A percentile compares a stretch with the other conserved stretches of the same genome.
Evolutionary conservation across 306 rosid genomes (phyloP).

Genomic region (Cicer yamashitae): DNA sequence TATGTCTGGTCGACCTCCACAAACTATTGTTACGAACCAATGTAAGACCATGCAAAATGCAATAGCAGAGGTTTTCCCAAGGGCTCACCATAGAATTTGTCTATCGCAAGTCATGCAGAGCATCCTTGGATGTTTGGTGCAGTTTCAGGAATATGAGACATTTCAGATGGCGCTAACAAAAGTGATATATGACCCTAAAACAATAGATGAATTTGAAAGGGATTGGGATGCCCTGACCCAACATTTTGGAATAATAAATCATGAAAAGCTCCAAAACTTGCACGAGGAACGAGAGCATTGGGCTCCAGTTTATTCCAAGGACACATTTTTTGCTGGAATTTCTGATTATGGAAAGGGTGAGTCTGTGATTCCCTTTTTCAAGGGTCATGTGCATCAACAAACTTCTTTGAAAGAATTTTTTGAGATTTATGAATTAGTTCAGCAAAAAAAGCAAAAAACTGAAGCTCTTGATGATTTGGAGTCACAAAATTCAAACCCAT

Average conservation of each 20-base stretch:
- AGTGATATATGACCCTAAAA: slow-evolving; percentile 60
- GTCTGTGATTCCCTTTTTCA: slow-evolving; percentile 60
- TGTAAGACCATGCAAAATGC: slow-evolving; percentile 77
- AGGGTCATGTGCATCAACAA: slow-evolving; percentile 68
- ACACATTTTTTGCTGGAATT: slow-evolving; percentile 83
- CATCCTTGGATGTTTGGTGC: slow-evolving; percentile 67
- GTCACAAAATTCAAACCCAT: slow-evolving; percentile 64
- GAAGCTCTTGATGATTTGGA: slow-evolving; percentile 78
- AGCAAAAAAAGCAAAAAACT: slow-evolving; percentile 58
- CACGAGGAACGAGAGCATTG: slow-evolving; percentile 83
- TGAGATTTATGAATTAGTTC: slow-evolving; percentile 59
- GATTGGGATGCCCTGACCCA: slow-evolving; percentile 81
- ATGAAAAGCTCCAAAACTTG: slow-evolving; percentile 62
- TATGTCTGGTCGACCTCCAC: slow-evolving; percentile 94
- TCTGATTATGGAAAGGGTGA: slow-evolving; percentile 61
- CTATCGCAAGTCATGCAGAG: slow-evolving; percentile 69
- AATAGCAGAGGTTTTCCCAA: slow-evolving; percentile 86
- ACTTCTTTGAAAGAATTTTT: slow-evolving; percentile 84
- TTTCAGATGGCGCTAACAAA: slow-evolving; percentile 64
- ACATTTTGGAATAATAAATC: slow-evolving; percentile 63
- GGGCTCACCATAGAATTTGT: slow-evolving; percentile 83
- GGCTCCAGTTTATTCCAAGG: slow-evolving; percentile 84
- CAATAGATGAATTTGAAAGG: slow-evolving; percentile 84
- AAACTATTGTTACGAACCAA: slow-evolving; percentile 75
- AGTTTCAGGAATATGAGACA: slow-evolving; percentile 67